A percentile compares a stretch with the other conserved stretches of the same genome.
phyloP scores from a whole-genome alignment of 2,329 filamentous ascomycete genomes.

The Dactylellina parvicollis region DNA sequence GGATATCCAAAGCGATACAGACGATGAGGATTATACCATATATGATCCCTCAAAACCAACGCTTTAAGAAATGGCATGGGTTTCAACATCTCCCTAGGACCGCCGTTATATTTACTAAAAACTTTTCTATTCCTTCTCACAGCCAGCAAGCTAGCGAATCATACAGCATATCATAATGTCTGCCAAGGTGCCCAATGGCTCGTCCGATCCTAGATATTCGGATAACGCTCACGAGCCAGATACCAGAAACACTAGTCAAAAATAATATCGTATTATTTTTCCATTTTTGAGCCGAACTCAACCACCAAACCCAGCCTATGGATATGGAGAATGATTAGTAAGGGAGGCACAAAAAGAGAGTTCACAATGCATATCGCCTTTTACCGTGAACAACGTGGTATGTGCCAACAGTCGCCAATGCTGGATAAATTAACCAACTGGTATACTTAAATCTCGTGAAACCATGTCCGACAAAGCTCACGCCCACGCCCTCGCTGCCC shows the following conservation, averaged over 20 bases:
- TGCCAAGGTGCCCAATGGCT: conserved; percentile 56
- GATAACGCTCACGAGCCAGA: conserved; percentile 56
- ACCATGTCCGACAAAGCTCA: conserved; percentile 85
- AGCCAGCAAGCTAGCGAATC: conserved; percentile 5
- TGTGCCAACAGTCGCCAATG: conserved; percentile 54
- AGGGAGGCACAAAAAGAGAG: background rate
- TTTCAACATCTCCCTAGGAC: background rate
- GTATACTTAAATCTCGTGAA: conserved; percentile 64
- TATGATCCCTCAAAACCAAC: conserved; percentile 56
- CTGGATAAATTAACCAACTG: conserved; percentile 54
- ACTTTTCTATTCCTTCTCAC: background rate
- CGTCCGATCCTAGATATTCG: conserved; percentile 53
- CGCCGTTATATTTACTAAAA: background rate
- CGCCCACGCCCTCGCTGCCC: conserved; percentile 83
- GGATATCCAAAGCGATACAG: conserved; percentile 52
- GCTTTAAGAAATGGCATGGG: background rate
- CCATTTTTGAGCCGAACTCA: conserved; percentile 18
- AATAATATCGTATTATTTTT: conserved; percentile 29
- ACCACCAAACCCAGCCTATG: conserved; percentile 55
- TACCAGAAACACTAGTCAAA: conserved; percentile 45
- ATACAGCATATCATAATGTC: conserved; percentile 57
- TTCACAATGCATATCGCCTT: background rate
- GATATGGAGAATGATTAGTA: too few relatives aligned
- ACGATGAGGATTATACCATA: conserved; percentile 51
- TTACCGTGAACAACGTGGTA: conserved; percentile 57